Base-by-base conservation (phyloP, 495 filamentous ascomycete genomes). In the Aspergillus cavernicola region DNA sequence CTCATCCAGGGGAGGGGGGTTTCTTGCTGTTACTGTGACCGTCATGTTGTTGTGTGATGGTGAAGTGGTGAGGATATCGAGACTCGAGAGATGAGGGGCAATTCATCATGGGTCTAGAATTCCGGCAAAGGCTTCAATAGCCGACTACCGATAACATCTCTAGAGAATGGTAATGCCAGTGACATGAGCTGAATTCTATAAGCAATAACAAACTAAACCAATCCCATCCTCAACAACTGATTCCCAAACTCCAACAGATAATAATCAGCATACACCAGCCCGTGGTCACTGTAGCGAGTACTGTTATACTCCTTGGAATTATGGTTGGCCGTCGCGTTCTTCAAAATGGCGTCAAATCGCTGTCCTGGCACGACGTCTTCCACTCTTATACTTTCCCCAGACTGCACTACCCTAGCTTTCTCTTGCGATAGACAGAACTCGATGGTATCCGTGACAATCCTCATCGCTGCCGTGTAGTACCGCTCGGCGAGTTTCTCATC, bases 251-350 rank as follows among this genome's bases (percentile, higher is more conserved):
- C 69, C 11, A 78, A 45, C 36, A 76, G 64, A 54, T 73, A 78
- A 52, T 76, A 78, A 56, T 75, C 73, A 0, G 66, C 74, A 64
- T 78, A 78, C 12, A 76, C 74, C 7, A 78, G 51, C 32, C 72
- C 74, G 37, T 67, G 66, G 42, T 73, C 55, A 39, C 68, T 65
- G 28, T 71, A 63, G 2, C 50, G 46, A 36, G 24, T 28, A n/a
- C n/a, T n/a, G n/a, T 65, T 60, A 12, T 53, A 39, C 16, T 56
- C 46, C 1, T 58, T 37, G 1, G 61, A 57, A 38, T 76, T 74
- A 37, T 72, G 65, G 35, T 71, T 69, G 6, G 67, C 66, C 0
- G 73, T 76, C 2, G 67, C 71, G 31, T 70, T 67, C 56, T 59
- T 59, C 18, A 71, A 29, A 53, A 71, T 62, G 0, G 59, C 40